Percentiles rank a stretch among this genome's conserved stretches.
Evolutionary conservation across 2,329 filamentous ascomycete species (phyloP).

Genomic region (Rutstroemia sp.): DNA sequence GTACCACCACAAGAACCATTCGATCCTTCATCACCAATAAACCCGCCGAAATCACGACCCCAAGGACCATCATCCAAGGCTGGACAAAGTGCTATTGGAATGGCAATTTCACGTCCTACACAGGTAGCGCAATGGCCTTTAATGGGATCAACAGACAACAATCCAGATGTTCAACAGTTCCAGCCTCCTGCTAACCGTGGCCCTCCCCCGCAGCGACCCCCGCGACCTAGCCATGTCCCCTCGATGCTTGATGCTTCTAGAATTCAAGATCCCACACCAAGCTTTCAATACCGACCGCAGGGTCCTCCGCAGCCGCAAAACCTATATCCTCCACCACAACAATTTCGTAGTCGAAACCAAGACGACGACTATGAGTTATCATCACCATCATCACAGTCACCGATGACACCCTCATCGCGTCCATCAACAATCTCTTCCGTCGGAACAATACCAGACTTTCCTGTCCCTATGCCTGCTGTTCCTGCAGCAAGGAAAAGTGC

Average conservation of each 20-base stretch:
- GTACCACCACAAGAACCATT: slow-evolving; percentile 18
- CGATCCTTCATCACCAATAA: slow-evolving; percentile 14
- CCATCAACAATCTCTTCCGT: slow-evolving; percentile 46
- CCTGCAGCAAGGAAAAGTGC: slow-evolving; percentile 40
- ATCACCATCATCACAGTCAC: slow-evolving; percentile 24
- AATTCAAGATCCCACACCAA: slow-evolving; percentile 48
- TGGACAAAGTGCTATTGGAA: slow-evolving; percentile 22
- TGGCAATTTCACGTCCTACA: slow-evolving; percentile 41
- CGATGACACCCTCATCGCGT: slow-evolving; percentile 43
- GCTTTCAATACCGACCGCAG: slow-evolving; percentile 38
- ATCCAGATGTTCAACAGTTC: slow-evolving; percentile 33
- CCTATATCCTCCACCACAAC: slow-evolving; percentile 26
- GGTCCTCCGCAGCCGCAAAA: background rate
- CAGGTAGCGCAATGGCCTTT: slow-evolving; percentile 51
- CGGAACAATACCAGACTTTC: slow-evolving; percentile 49
- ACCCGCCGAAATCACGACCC: slow-evolving; percentile 16
- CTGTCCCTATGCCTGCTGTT: slow-evolving; percentile 20
- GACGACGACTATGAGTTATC: slow-evolving; percentile 1
- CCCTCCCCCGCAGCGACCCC: slow-evolving; percentile 49
- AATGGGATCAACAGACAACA: slow-evolving; percentile 21
- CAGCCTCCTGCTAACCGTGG: slow-evolving; percentile 43
- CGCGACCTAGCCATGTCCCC: slow-evolving; percentile 51
- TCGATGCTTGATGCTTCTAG: slow-evolving; percentile 50
- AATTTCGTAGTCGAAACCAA: slow-evolving; percentile 23
- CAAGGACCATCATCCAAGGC: slow-evolving; percentile 18